Conservation (phyloP, 1,284 basidiomycete genomes). For the Tetrapyrgos nigripes region DNA sequence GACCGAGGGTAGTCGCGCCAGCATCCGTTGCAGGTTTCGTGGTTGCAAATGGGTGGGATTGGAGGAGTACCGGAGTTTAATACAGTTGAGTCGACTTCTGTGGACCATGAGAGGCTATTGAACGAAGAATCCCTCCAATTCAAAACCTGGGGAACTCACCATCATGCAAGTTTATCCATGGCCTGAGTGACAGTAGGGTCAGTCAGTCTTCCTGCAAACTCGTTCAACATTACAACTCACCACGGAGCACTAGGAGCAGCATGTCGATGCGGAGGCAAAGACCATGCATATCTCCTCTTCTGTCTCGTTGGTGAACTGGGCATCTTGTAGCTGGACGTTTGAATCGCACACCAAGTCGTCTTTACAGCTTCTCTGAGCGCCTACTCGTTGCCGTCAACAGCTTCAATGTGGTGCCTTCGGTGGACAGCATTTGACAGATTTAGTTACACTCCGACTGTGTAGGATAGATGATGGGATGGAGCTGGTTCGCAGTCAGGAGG, state of each 20-base stretch:
- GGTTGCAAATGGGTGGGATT: constrained; percentile 44
- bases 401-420: too few relatives aligned
- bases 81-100: constrained; percentile 39
- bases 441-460: too few relatives aligned
- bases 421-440: too few relatives aligned
- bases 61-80: constrained; percentile 40
- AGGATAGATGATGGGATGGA: too few relatives aligned
- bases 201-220: constrained; percentile 31
- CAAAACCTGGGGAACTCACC: constrained; percentile 24
- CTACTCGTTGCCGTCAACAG: too few relatives aligned
- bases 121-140: not conserved
- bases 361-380: too few relatives aligned
- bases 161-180: constrained; percentile 44
- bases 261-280: constrained; percentile 44
- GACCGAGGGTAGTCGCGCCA: constrained; percentile 54
- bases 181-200: constrained; percentile 31
- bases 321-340: too few relatives aligned
- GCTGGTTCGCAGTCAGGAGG: too few relatives aligned
- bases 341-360: too few relatives aligned
- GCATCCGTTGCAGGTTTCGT: constrained; percentile 38
- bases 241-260: constrained; percentile 51
- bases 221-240: constrained; percentile 41
- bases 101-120: constrained; percentile 15
- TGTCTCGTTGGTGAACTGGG: too few relatives aligned
- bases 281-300: constrained; percentile 23